phyloP scores from a whole-genome alignment of 2,329 filamentous ascomycete species.

The Paracoccidioides lutzii region DNA sequence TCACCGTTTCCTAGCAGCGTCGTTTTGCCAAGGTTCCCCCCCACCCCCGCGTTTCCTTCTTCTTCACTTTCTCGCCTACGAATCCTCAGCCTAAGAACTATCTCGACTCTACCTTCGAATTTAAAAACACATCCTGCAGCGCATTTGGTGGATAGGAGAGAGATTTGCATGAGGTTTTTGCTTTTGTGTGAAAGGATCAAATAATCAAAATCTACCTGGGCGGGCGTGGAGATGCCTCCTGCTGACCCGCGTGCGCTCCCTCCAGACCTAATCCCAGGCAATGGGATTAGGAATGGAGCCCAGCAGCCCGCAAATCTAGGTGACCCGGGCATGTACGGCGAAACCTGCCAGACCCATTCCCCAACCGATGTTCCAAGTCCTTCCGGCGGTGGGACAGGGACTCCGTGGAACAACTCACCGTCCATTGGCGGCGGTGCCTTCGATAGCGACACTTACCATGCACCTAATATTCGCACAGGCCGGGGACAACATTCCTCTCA shows the following conservation, averaged over 20 bases:
- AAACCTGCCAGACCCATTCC: constrained; percentile 24
- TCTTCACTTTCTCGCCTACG: neutral
- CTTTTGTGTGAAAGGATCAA: constrained; percentile 4
- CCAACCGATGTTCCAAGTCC: constrained; percentile 30
- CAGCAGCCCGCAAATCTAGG: constrained; percentile 25
- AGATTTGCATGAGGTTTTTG: neutral
- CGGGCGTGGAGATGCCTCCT: constrained; percentile 26
- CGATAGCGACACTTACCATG: constrained; percentile 16
- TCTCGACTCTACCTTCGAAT: neutral
- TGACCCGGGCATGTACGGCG: constrained; percentile 19
- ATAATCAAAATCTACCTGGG: neutral
- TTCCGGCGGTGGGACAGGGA: constrained; percentile 19
- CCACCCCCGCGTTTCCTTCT: neutral
- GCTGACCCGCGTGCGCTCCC: constrained; percentile 26
- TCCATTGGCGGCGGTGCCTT: constrained; percentile 6
- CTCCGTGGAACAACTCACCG: constrained; percentile 18
- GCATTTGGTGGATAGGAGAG: neutral
- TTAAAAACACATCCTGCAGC: neutral
- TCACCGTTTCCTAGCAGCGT: too few species aligned
- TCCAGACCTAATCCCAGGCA: constrained; percentile 32
- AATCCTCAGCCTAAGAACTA: too few species aligned
- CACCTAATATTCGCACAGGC: constrained; percentile 20
- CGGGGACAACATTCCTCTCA: constrained; percentile 21
- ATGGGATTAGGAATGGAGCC: constrained; percentile 21
- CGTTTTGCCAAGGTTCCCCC: neutral